Evolutionary conservation across 768 basidiomycete species (phyloP).

Genomic region (Rickenella mellea): DNA sequence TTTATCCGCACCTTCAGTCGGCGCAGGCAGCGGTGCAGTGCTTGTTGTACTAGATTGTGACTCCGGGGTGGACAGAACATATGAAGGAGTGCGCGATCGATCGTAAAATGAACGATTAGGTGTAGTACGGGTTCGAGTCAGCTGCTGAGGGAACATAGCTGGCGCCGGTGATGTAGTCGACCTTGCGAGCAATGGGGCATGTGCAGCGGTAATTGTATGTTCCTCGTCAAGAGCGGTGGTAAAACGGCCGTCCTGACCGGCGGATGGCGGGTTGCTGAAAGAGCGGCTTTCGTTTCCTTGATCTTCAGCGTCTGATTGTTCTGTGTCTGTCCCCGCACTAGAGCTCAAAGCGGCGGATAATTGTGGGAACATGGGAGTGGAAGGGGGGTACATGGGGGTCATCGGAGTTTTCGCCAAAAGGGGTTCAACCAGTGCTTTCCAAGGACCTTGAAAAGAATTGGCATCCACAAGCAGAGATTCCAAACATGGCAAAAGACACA

Average conservation of each 20-base stretch:
- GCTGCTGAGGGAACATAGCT: conserved; percentile 21
- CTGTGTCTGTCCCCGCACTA: neutral
- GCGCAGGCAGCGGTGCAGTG: neutral
- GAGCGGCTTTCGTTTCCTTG: neutral
- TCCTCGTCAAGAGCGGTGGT: conserved; percentile 52
- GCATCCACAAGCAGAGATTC: conserved; percentile 89
- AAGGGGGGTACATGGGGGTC: conserved; percentile 56
- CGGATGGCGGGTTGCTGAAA: neutral
- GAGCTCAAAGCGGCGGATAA: conserved; percentile 30
- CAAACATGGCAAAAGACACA: conserved; percentile 76
- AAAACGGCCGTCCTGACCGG: neutral
- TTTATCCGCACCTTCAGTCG: neutral
- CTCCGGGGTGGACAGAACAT: neutral
- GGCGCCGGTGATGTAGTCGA: conserved; percentile 40
- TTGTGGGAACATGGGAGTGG: conserved; percentile 50
- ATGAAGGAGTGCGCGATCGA: conserved; percentile 18
- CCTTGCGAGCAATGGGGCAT: conserved; percentile 43
- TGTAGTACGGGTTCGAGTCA: conserved; percentile 65
- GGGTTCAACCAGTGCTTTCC: conserved; percentile 84
- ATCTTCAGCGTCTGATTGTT: neutral
- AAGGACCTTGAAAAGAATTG: conserved; percentile 92
- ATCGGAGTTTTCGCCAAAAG: conserved; percentile 56
- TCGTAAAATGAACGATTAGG: conserved; percentile 52
- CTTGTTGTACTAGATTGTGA: neutral
- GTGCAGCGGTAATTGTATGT: conserved; percentile 63